A percentile compares a stretch with the other conserved stretches of the same genome.
These are phyloP conservation scores for Coemansia sp. DNA, from an alignment of 192 early-diverging fungal genomes.

Conservation along the genomic window DNA sequence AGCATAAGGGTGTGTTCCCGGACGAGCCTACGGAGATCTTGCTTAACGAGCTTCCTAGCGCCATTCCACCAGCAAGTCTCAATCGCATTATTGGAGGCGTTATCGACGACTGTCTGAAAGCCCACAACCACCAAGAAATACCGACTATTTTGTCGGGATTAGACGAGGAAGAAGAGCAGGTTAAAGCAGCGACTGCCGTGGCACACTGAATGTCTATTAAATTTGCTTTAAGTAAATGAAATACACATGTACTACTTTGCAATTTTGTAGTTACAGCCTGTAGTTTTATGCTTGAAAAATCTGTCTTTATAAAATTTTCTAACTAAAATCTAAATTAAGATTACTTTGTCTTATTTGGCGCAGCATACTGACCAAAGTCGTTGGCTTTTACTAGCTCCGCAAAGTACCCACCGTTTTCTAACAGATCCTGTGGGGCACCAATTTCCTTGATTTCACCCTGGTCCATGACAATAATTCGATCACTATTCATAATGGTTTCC, in stretches of 20 bases:
- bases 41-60: slow-evolving; percentile 23
- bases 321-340: no score
- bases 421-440: slow-evolving; percentile 55
- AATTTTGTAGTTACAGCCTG: no score
- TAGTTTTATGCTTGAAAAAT: neutral
- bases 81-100: slow-evolving; percentile 39
- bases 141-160: slow-evolving; percentile 6
- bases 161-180: neutral
- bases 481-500: slow-evolving; percentile 63
- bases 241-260: no score
- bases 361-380: no score
- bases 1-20: slow-evolving; percentile 27
- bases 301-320: no score
- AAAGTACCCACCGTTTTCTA: slow-evolving; percentile 26
- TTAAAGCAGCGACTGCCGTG: neutral
- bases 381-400: slow-evolving; percentile 4
- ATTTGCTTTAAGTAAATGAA: neutral
- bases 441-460: slow-evolving; percentile 64
- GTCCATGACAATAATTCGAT: slow-evolving; percentile 70
- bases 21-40: slow-evolving; percentile 28
- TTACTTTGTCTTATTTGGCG: no score
- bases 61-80: slow-evolving; percentile 44
- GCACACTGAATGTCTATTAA: neutral
- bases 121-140: slow-evolving; percentile 29
- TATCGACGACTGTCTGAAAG: slow-evolving; percentile 38